Percentiles rank a stretch among this genome's conserved stretches.
Conservation (phyloP, 345 rosid species). For the Mercurialis annua region DNA sequence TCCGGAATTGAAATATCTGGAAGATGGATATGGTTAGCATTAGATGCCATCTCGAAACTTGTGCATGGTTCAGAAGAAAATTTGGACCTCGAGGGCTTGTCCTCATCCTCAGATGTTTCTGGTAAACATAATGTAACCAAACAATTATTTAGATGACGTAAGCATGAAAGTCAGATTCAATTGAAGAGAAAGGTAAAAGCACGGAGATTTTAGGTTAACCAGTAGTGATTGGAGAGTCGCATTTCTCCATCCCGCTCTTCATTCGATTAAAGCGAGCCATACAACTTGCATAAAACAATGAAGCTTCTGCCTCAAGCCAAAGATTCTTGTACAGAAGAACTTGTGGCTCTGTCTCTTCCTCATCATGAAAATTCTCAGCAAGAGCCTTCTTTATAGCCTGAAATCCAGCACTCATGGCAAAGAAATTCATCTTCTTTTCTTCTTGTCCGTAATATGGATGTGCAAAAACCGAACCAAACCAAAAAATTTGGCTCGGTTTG, state of each 20-base stretch:
- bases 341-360: conserved; percentile 51
- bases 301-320: conserved; percentile 96
- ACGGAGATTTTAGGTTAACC: conserved; percentile 27
- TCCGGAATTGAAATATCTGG: conserved; percentile 19
- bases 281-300: conserved; percentile 60
- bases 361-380: conserved; percentile 50
- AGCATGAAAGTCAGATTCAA: not conserved
- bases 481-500: too few species aligned
- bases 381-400: conserved; percentile 78
- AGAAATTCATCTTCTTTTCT: not conserved
- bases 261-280: conserved; percentile 64
- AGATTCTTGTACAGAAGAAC: conserved; percentile 74
- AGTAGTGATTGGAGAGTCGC: conserved; percentile 26
- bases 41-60: not conserved
- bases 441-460: not conserved
- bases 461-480: too few species aligned
- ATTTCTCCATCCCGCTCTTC: conserved; percentile 50
- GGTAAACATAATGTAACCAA: conserved; percentile 21
- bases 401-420: conserved; percentile 25
- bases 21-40: not conserved
- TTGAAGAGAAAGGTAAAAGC: conserved; percentile 3
- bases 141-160: not conserved
- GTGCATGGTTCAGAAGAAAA: not conserved
- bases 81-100: conserved; percentile 16
- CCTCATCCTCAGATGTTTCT: conserved; percentile 15